phyloP scores from a whole-genome alignment of 352 stramenopile genomes.

The Phytopythium kandeliae region DNA sequence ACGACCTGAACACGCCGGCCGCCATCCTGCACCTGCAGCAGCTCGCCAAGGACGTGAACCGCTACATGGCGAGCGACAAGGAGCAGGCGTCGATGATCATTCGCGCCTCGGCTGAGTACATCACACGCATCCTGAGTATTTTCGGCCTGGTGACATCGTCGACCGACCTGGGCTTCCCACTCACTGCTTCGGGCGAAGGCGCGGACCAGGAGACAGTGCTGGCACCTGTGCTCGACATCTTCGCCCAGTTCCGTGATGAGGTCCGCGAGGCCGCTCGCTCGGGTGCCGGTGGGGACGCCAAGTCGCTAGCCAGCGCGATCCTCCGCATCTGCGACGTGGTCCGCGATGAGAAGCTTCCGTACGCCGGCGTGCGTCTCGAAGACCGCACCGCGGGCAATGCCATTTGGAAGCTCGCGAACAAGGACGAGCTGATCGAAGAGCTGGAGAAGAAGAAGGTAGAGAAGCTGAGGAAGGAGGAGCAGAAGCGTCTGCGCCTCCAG shows the following conservation, averaged over 20 bases:
- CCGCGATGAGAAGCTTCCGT: conserved; percentile 85
- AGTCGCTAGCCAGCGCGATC: conserved; percentile 61
- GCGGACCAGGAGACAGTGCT: conserved; percentile 78
- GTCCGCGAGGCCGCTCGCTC: conserved; percentile 69
- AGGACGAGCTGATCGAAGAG: conserved; percentile 78
- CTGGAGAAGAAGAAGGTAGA: conserved; percentile 71
- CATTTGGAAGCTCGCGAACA: conserved; percentile 92
- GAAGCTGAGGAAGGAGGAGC: conserved; percentile 75
- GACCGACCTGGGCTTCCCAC: conserved; percentile 77
- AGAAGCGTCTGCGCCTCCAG: conserved; percentile 63
- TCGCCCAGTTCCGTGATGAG: conserved; percentile 84
- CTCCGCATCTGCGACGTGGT: conserved; percentile 84
- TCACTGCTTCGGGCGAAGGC: conserved; percentile 28
- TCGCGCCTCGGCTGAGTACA: conserved; percentile 78
- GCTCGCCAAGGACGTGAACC: conserved; percentile 84
- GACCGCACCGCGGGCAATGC: conserved; percentile 55
- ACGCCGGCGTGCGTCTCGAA: conserved; percentile 86
- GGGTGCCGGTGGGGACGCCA: conserved; percentile 32
- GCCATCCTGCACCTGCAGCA: conserved; percentile 72
- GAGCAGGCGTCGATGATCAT: conserved; percentile 79
- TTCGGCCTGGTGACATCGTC: conserved; percentile 77
- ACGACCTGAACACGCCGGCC: conserved; percentile 90
- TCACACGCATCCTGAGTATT: conserved; percentile 81
- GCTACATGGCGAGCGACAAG: conserved; percentile 60
- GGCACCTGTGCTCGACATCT: conserved; percentile 86